Percentiles rank a stretch among this genome's conserved stretches.
These are phyloP conservation scores for Croton laevigatus DNA, from an alignment of 441 rosid genomes.

Conservation along the genomic window DNA sequence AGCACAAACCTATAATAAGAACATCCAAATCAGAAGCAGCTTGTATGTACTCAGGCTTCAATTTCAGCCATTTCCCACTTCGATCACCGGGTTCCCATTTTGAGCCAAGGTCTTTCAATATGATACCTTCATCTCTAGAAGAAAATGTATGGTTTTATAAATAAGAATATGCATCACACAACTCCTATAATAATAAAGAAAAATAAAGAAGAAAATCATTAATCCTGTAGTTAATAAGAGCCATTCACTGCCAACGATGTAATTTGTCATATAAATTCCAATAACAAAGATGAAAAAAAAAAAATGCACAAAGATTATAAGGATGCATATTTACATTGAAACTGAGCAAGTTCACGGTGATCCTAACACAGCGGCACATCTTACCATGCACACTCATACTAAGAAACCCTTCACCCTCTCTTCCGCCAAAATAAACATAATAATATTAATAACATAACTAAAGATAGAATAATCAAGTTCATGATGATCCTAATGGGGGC, in stretches of 20 bases:
- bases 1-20: slow-evolving; percentile 72
- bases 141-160: background rate
- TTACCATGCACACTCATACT: background rate
- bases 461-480: background rate
- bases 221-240: background rate
- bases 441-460: background rate
- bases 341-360: background rate
- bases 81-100: slow-evolving; percentile 99
- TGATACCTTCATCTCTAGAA: slow-evolving; percentile 87
- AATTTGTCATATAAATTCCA: background rate
- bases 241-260: background rate
- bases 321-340: background rate
- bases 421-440: background rate
- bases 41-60: slow-evolving; percentile 88
- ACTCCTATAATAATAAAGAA: background rate
- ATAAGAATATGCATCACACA: background rate
- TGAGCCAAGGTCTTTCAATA: slow-evolving; percentile 82
- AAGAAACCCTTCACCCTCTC: background rate
- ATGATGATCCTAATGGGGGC: background rate
- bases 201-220: background rate
- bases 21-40: slow-evolving; percentile 92
- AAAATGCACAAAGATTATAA: background rate
- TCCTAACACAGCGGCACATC: background rate
- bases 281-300: background rate
- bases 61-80: slow-evolving; percentile 95